Conservation (phyloP, 129 eudicot genomes). For the Flaveria bidentis region DNA sequence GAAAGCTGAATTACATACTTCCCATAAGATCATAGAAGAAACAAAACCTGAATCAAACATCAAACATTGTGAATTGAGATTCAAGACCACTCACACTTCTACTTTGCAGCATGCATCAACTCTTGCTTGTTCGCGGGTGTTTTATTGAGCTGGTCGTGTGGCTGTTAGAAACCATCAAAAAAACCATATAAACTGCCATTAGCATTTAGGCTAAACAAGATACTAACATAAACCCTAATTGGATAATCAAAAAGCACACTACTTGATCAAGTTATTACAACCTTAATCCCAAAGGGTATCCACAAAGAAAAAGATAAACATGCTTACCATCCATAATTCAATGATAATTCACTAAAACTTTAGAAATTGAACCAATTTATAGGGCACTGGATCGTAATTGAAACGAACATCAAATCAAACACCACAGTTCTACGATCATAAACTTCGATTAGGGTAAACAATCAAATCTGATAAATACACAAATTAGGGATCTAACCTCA, state of each 20-base stretch:
- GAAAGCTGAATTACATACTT: constrained; percentile 20
- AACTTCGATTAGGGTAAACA: neutral
- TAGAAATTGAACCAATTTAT: too few relatives aligned
- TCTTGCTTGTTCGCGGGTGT: constrained; percentile 19
- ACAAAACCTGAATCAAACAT: neutral
- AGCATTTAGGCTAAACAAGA: neutral
- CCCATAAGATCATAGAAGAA: constrained; percentile 3
- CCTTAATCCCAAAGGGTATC: neutral
- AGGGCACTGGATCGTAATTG: too few relatives aligned
- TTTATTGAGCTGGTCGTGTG: constrained; percentile 11
- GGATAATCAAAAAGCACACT: neutral
- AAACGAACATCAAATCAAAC: neutral
- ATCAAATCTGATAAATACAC: neutral
- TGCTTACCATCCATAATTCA: too few relatives aligned
- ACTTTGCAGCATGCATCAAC: constrained; percentile 16
- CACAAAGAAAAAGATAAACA: too few relatives aligned
- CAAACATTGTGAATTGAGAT: neutral
- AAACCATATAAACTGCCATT: neutral
- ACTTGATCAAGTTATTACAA: neutral
- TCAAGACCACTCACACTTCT: constrained; percentile 9
- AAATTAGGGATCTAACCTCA: neutral
- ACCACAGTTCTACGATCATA: neutral
- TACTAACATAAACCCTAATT: neutral
- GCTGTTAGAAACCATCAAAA: neutral
- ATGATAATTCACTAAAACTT: too few relatives aligned